Conservation (phyloP, 2,329 filamentous ascomycete species). For the Elsinoe australis region DNA sequence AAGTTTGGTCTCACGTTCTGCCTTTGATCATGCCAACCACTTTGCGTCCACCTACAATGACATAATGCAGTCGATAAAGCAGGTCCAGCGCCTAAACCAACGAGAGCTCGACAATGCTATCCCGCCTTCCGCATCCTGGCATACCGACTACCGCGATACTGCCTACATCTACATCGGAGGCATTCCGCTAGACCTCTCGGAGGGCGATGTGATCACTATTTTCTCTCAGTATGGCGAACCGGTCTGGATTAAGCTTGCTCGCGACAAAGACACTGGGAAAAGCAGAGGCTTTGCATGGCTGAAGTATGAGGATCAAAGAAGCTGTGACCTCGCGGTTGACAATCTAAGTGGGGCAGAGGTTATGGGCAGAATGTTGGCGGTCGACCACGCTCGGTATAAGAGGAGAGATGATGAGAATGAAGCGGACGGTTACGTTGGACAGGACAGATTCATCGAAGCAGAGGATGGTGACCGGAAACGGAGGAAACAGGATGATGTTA, state of each 20-base stretch:
- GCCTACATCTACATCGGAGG: slow-evolving; percentile 96
- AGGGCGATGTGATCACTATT: slow-evolving; percentile 92
- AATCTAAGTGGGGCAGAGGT: slow-evolving; percentile 85
- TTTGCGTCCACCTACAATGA: too few species aligned
- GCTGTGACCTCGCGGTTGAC: slow-evolving; percentile 91
- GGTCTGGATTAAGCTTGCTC: slow-evolving; percentile 80
- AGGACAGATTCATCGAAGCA: slow-evolving; percentile 32
- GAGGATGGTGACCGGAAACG: slow-evolving; percentile 38
- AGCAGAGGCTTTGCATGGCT: slow-evolving; percentile 91
- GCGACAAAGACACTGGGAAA: slow-evolving; percentile 94
- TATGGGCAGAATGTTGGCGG: slow-evolving; percentile 68
- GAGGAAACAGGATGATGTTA: slow-evolving; percentile 40
- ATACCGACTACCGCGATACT: slow-evolving; percentile 94
- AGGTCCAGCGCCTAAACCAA: slow-evolving; percentile 88
- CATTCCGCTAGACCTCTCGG: slow-evolving; percentile 81
- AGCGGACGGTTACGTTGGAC: slow-evolving; percentile 54
- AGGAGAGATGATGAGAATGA: slow-evolving; percentile 58
- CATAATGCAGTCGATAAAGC: slow-evolving; percentile 97
- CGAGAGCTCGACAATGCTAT: slow-evolving; percentile 87
- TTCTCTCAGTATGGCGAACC: slow-evolving; percentile 97
- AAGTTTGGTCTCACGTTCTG: slow-evolving; percentile 2
- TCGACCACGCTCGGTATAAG: slow-evolving; percentile 93
- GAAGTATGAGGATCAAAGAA: slow-evolving; percentile 97
- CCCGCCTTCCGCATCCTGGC: slow-evolving; percentile 83
- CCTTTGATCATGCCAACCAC: too few species aligned